Evolutionary conservation across 495 filamentous ascomycete species (phyloP).

Genomic region (Podospora pseudoanserina): DNA sequence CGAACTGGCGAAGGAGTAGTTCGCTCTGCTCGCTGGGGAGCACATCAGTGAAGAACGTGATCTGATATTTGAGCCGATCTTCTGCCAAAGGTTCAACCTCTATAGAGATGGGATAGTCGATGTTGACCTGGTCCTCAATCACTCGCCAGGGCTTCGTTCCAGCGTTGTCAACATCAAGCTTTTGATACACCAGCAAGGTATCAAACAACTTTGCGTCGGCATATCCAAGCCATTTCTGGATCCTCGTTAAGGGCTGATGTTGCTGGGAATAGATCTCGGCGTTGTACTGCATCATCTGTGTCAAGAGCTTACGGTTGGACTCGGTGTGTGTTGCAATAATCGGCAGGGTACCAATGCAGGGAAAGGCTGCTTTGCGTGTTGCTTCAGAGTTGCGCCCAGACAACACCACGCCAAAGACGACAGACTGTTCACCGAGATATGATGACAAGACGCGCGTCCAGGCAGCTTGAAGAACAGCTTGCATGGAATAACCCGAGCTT

Average conservation of each 20-base stretch:
- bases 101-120: slow-evolving; percentile 65
- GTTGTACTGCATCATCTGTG: slow-evolving; percentile 59
- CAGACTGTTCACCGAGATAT: slow-evolving; percentile 64
- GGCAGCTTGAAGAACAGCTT: slow-evolving; percentile 67
- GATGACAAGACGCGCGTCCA: slow-evolving; percentile 68
- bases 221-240: slow-evolving; percentile 63
- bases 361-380: slow-evolving; percentile 57
- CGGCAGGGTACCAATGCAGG: slow-evolving; percentile 71
- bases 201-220: slow-evolving; percentile 65
- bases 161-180: slow-evolving; percentile 27
- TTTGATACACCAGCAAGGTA: slow-evolving; percentile 77
- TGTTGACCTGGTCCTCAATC: slow-evolving; percentile 37
- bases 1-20: slow-evolving; percentile 60
- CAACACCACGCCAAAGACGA: slow-evolving; percentile 70
- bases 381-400: slow-evolving; percentile 61
- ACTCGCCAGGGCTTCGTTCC: slow-evolving; percentile 25
- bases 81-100: slow-evolving; percentile 58
- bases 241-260: slow-evolving; percentile 60
- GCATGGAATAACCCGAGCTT: slow-evolving; percentile 58
- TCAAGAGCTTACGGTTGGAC: slow-evolving; percentile 53
- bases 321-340: slow-evolving; percentile 48
- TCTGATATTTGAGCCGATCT: slow-evolving; percentile 49
- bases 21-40: slow-evolving; percentile 61
- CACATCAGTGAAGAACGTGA: slow-evolving; percentile 59
- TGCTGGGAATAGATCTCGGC: slow-evolving; percentile 60